phyloP scores from a whole-genome alignment of 192 early-diverging fungal genomes.

The Martensiomyces pterosporus region DNA sequence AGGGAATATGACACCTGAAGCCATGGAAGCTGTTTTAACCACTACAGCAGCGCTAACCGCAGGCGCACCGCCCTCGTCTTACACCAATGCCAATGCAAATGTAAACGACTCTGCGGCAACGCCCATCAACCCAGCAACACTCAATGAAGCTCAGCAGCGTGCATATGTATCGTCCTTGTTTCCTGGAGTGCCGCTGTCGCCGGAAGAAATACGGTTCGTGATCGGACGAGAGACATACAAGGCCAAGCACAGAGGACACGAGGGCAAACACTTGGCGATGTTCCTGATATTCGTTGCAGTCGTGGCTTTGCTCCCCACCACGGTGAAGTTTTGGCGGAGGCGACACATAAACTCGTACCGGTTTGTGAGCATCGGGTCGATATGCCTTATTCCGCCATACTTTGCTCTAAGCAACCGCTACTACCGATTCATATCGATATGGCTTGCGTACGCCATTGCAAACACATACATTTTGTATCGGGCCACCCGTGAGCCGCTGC shows the following conservation, averaged over 20 bases:
- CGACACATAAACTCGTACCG: conserved; percentile 35
- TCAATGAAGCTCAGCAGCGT: too few species aligned
- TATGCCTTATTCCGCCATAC: conserved; percentile 42
- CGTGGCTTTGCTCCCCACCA: conserved; percentile 34
- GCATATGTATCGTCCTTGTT: conserved; percentile 20
- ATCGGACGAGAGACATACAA: conserved; percentile 29
- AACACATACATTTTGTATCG: conserved; percentile 34
- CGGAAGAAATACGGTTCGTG: conserved; percentile 11
- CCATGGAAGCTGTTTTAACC: too few species aligned
- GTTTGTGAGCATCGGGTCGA: conserved; percentile 37
- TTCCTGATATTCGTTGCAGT: conserved; percentile 38
- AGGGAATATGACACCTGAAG: too few species aligned
- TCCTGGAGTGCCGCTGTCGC: conserved; percentile 24
- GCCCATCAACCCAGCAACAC: too few species aligned
- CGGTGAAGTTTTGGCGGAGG: conserved; percentile 35
- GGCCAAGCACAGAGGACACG: conserved; percentile 28
- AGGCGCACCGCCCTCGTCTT: too few species aligned
- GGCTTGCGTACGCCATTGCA: conserved; percentile 27
- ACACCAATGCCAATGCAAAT: too few species aligned
- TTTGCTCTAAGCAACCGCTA: conserved; percentile 36
- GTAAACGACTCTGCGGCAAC: too few species aligned
- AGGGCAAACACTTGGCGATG: conserved; percentile 34
- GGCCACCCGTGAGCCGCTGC: conserved; percentile 37
- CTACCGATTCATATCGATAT: conserved; percentile 32
- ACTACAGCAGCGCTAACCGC: too few species aligned